Evolutionary conservation across 129 eudicot species (phyloP).

Genomic region (Flaveria robusta): DNA sequence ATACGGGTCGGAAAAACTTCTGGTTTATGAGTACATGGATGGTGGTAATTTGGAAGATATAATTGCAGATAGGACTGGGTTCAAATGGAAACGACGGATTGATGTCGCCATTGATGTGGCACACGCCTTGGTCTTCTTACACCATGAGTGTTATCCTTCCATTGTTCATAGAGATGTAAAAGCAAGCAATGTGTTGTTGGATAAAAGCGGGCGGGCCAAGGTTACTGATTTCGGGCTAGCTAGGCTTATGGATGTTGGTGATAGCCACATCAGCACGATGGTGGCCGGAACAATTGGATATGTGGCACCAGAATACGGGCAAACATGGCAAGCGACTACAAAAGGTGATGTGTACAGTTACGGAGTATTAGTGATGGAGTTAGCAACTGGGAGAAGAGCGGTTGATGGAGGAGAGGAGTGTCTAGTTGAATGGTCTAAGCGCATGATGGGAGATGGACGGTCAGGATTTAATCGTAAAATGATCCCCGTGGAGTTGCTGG

Average conservation of each 20-base stretch:
- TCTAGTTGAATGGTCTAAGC: slow-evolving; percentile 74
- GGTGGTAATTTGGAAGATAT: slow-evolving; percentile 87
- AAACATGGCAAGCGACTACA: slow-evolving; percentile 93
- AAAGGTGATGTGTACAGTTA: slow-evolving; percentile 96
- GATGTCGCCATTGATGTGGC: slow-evolving; percentile 81
- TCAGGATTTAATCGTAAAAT: slow-evolving; percentile 2
- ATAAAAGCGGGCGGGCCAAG: slow-evolving; percentile 66
- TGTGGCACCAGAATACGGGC: slow-evolving; percentile 97
- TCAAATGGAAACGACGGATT: slow-evolving; percentile 62
- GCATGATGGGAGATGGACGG: slow-evolving; percentile 58
- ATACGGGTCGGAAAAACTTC: slow-evolving; percentile 72
- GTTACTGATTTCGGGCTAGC: slow-evolving; percentile 97
- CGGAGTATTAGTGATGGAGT: slow-evolving; percentile 88
- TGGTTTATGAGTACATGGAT: slow-evolving; percentile 93
- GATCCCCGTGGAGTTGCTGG: slow-evolving; percentile 52
- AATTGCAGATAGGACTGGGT: slow-evolving; percentile 46
- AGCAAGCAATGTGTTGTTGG: slow-evolving; percentile 91
- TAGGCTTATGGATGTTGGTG: slow-evolving; percentile 74
- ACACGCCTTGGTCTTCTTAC: slow-evolving; percentile 78
- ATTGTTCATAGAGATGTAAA: slow-evolving; percentile 94
- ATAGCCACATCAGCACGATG: slow-evolving; percentile 89
- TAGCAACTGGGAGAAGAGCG: slow-evolving; percentile 88
- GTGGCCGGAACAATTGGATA: slow-evolving; percentile 97
- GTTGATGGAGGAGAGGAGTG: slow-evolving; percentile 95
- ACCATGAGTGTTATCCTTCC: slow-evolving; percentile 84